Base-by-base conservation (phyloP, 352 stramenopile species). In the Aphanomyces cochlioides region DNA sequence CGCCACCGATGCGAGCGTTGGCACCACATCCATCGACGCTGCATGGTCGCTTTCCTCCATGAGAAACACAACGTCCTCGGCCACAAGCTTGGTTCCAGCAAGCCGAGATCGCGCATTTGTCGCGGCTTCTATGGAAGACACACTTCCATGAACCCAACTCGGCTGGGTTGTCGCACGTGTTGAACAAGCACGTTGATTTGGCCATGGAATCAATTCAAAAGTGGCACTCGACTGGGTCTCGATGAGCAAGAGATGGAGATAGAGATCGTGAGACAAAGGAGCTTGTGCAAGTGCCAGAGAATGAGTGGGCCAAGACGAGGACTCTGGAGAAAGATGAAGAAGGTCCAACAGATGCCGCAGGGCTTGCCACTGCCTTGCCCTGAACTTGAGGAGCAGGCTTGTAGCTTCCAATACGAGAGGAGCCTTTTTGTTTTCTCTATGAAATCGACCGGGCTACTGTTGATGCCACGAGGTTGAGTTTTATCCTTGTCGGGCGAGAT, bases 11-110 rank as follows among this genome's bases (percentile, higher is more conserved):
- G 10, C 85, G 81, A 21, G 85, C 85, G 70, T 92, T 84, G 64
- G 90, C 83, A 75, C 87, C 85, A 71, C 85, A 92, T 38, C 75
- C 81, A 38, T 88, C 79, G 37, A 90, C 77, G 53, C 88, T 87
- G 69, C 85, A 92, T 4, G 82, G 74, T 0, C 81, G 76, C 3
- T 81, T 84, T 39, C 85, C 85, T 15, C 85, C 85, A 48, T 92
- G 85, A 15, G 83, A 82, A 40, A 92, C 85, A 57, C 85, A 92
- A 37, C 13, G 36, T 10, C 54, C 15, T 37, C 54, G 54, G n/a
- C 37, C 57, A 66, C 37, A 66, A 28, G 40, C 57, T 50, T 66
- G 57, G 57, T 66, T 66, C 38, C 40, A n/a, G 57, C 57, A 66
- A n/a, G n/a, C 10, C 1, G 36, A 3, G 13, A 19, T 41, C n/a